Conservation (phyloP, 2,329 filamentous ascomycete species). For the Colletotrichum trifolii region DNA sequence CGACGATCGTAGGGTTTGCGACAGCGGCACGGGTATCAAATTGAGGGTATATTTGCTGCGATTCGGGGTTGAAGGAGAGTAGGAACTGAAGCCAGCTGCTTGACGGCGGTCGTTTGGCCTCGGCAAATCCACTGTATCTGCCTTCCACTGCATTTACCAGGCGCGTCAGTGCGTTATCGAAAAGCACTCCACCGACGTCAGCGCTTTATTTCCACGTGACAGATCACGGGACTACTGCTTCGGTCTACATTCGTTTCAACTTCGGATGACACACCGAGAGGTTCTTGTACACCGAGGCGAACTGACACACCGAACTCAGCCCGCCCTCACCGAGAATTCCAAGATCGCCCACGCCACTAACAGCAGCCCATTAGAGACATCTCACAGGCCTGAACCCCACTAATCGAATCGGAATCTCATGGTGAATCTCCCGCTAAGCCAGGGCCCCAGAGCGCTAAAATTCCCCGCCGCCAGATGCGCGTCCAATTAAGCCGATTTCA, state of each 20-base stretch:
- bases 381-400: neutral
- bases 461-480: conserved; percentile 21
- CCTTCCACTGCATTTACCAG: neutral
- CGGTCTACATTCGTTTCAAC: neutral
- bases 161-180: neutral
- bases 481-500: conserved; percentile 36
- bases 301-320: too few species aligned
- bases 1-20: conserved; percentile 29
- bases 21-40: neutral
- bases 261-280: neutral
- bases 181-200: conserved; percentile 10
- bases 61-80: neutral
- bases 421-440: conserved; percentile 14
- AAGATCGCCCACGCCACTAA: conserved; percentile 10
- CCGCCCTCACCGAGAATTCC: neutral
- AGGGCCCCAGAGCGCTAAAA: conserved; percentile 29
- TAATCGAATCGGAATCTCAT: neutral
- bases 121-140: too few species aligned
- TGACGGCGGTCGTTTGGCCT: too few species aligned
- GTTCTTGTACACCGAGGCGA: too few species aligned
- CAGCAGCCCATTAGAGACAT: neutral
- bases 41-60: conserved; percentile 1
- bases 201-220: conserved; percentile 17
- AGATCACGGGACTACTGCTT: fast-evolving
- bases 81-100: neutral